Evolutionary conservation across 495 filamentous ascomycete genomes (phyloP).

Genomic region (Aspergillus heteromorphus): DNA sequence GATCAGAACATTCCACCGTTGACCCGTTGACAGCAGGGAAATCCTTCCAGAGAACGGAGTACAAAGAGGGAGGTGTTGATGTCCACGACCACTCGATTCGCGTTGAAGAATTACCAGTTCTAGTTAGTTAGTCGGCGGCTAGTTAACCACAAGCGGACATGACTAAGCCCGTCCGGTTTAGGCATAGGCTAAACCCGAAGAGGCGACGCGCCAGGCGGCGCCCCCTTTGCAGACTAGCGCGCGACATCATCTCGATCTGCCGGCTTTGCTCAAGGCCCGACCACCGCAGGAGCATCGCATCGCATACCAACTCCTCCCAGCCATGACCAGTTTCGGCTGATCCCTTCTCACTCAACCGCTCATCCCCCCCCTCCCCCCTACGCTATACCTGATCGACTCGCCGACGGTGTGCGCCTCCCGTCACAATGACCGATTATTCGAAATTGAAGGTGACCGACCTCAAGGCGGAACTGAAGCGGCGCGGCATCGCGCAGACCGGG

Average conservation of each 20-base stretch:
- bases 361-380: neutral
- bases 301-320: constrained; percentile 21
- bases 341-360: constrained; percentile 7
- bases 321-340: constrained; percentile 9
- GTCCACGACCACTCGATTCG: too few species aligned
- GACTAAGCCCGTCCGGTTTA: neutral
- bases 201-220: neutral
- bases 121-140: too few species aligned
- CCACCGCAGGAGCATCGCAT: constrained; percentile 22
- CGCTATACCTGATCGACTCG: neutral
- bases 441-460: constrained; percentile 51
- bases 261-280: constrained; percentile 3
- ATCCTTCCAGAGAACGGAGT: too few species aligned
- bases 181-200: neutral
- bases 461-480: constrained; percentile 48
- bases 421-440: constrained; percentile 45
- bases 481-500: constrained; percentile 46
- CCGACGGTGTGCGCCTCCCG: neutral
- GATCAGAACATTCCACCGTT: too few species aligned
- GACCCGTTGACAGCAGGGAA: too few species aligned
- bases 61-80: too few species aligned
- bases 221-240: constrained; percentile 12
- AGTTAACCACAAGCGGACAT: neutral
- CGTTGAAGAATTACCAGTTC: too few species aligned
- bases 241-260: constrained; percentile 23